Conservation (phyloP, 352 stramenopile genomes). For the Globisporangium emineosum region DNA sequence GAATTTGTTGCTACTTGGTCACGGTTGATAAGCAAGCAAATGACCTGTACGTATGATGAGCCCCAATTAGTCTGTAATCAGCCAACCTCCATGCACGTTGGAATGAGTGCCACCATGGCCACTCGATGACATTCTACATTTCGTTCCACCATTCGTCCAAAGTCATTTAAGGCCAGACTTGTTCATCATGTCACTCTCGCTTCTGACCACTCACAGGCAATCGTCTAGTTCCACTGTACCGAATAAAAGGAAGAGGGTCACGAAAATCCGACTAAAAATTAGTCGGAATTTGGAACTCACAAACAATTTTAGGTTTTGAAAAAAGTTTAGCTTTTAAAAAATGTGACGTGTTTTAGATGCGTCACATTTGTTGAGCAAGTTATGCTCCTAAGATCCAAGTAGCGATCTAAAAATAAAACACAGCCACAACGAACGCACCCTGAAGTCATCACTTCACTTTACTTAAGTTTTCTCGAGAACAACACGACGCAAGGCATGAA, state of each 20-base stretch:
- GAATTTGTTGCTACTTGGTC: background rate
- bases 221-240: background rate
- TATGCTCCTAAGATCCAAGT: background rate
- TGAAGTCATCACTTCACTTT: too few relatives aligned
- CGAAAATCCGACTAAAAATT: background rate
- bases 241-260: background rate
- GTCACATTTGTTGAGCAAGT: background rate
- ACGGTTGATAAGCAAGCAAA: background rate
- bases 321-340: too few relatives aligned
- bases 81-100: background rate
- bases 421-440: too few relatives aligned
- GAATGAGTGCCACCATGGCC: background rate
- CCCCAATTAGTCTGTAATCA: too few relatives aligned
- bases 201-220: background rate
- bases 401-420: background rate
- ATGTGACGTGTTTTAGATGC: too few relatives aligned
- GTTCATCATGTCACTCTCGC: background rate
- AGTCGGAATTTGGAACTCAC: background rate
- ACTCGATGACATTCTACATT: background rate
- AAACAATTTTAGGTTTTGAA: background rate
- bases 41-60: background rate
- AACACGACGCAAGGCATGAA: background rate
- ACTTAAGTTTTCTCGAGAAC: too few relatives aligned
- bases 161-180: background rate
- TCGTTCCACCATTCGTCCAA: background rate